Evolutionary conservation across 2,329 filamentous ascomycete species (phyloP).

Genomic region (Alternaria metachromatica): DNA sequence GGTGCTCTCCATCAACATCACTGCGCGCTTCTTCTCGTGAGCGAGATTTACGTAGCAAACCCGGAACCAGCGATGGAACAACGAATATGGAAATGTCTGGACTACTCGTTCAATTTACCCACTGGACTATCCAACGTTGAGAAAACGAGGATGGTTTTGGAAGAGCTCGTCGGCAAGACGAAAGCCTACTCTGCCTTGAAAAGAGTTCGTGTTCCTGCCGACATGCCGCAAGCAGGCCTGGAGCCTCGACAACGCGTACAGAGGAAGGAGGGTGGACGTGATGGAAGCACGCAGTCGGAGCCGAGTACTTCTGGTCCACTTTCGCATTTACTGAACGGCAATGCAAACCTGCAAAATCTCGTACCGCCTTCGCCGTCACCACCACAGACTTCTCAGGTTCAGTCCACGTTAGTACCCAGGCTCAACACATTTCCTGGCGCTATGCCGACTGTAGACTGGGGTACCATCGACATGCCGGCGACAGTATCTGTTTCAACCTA

Average conservation of each 20-base stretch:
- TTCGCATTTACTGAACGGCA: background rate
- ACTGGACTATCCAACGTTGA: conserved; percentile 58
- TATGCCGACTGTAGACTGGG: conserved; percentile 37
- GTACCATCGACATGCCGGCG: conserved; percentile 24
- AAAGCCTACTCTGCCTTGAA: conserved; percentile 66
- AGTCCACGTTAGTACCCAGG: conserved; percentile 2
- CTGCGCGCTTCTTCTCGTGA: conserved; percentile 70
- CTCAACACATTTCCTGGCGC: conserved; percentile 26
- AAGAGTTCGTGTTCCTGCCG: conserved; percentile 61
- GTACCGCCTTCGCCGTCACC: conserved; percentile 7
- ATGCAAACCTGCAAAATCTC: background rate
- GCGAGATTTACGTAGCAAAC: conserved; percentile 69
- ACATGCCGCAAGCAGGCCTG: conserved; percentile 46
- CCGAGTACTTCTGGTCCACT: background rate
- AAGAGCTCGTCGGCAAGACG: conserved; percentile 67
- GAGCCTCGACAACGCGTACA: conserved; percentile 28
- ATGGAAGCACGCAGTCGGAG: conserved; percentile 6
- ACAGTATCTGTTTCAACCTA: background rate
- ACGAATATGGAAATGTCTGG: conserved; percentile 73
- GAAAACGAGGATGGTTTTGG: conserved; percentile 67
- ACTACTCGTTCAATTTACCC: conserved; percentile 73
- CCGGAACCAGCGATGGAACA: conserved; percentile 63
- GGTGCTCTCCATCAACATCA: conserved; percentile 78
- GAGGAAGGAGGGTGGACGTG: conserved; percentile 8
- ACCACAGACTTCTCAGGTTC: background rate